Evolutionary conservation across 1,139 yeast species (phyloP).

Genomic region (Scheffersomyces quercinus): DNA sequence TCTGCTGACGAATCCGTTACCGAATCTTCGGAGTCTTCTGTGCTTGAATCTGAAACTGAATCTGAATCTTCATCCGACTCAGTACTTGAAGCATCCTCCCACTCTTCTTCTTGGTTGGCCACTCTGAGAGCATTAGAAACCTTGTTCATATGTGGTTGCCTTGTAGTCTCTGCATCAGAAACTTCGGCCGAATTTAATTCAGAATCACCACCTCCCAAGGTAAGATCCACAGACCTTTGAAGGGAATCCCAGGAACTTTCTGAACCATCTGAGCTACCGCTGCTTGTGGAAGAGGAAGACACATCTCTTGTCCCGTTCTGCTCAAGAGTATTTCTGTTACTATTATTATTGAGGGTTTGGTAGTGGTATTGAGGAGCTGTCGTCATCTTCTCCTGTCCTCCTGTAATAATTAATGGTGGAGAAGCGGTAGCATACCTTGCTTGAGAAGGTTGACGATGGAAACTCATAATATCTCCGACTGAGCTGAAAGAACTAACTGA

Average conservation of each 20-base stretch:
- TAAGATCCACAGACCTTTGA: conserved; percentile 35
- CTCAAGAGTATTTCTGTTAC: too few relatives aligned
- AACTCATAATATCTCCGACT: conserved; percentile 32
- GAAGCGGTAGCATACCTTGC: background rate
- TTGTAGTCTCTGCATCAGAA: background rate
- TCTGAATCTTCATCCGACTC: background rate
- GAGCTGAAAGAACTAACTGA: conserved; percentile 42
- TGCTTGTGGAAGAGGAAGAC: conserved; percentile 6
- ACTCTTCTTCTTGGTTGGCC: conserved; percentile 1
- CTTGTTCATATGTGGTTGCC: background rate
- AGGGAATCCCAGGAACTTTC: conserved; percentile 36
- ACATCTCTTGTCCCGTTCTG: background rate
- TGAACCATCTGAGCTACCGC: conserved; percentile 10
- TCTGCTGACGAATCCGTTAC: background rate
- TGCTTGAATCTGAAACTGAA: background rate
- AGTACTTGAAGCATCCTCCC: conserved; percentile 4
- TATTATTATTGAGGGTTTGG: background rate
- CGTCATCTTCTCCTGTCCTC: background rate
- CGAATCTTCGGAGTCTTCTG: conserved; percentile 8
- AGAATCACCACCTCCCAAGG: conserved; percentile 7
- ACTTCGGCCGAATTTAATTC: background rate
- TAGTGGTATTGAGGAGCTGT: background rate
- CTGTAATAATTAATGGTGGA: background rate
- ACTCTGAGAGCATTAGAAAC: too few relatives aligned
- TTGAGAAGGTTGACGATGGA: conserved; percentile 4